Base-by-base conservation (phyloP, 1,139 yeast species). In the Geotrichum europaeum region DNA sequence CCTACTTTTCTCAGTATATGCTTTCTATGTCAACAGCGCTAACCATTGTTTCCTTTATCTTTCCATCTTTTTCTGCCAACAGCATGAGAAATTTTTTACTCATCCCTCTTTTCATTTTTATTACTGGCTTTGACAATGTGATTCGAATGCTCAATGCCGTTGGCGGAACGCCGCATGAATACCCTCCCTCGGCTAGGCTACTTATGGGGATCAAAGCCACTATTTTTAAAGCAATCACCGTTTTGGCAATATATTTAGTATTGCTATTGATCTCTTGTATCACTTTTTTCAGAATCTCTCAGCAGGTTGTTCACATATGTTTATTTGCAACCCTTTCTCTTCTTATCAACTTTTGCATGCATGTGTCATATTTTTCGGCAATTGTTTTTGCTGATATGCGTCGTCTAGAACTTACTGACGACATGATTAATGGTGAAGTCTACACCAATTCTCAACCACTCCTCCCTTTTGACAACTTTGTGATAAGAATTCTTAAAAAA, bases 381-480 rank as follows among this genome's bases (percentile, higher is more conserved):
- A 82, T 87, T 0, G 73, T 88, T 20, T 79, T 86, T 40, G 81
- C 88, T 53, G 96, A 89, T 73, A 75, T 86, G 55, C 80, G 84
- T 54, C 78, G 90, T 60, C 72, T 81, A 51, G 91, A 86, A 66
- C 76, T 86, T 24, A 81, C 82, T 12, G 89, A 84, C 63, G 70
- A 84, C 47, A 40, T 51, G 20, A 30, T 28, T 13, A 10, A 18
- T 3, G 32, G 40, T 50, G 53, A 18, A 9, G 25, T 50, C 13
- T 50, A 13, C 9, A 30, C 53, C 13, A 18, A 50, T 5, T 50
- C 53, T 25, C 53, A 50, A 13, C 12, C 32, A 28, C 22, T 50
- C 9, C 25, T 34, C 20, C 32, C 36, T 25, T 50, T 50, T 15
- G 34, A 28, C n/a, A 51, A 51, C 13, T 7, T 18, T 18, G 32